A percentile compares a stretch with the other conserved stretches of the same genome.
Evolutionary conservation across 192 early-diverging fungal species (phyloP).

Genomic region (Physocladia obscura): DNA sequence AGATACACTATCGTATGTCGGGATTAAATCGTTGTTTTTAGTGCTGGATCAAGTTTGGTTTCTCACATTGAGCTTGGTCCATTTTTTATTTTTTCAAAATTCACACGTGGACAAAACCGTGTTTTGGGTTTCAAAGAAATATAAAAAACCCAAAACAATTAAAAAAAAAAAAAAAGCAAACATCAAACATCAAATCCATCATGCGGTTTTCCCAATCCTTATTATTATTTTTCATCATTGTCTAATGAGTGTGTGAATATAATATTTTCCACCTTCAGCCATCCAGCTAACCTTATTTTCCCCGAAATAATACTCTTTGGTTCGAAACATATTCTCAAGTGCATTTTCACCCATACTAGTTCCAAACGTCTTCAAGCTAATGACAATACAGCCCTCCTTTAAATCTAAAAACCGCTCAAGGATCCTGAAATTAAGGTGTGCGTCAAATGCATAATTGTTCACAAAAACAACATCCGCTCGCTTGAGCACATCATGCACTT

Average conservation of each 20-base stretch:
- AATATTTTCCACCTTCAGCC: constrained; percentile 44
- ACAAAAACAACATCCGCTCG: constrained; percentile 90
- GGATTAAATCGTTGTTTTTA: too few species aligned
- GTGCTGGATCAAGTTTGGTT: too few species aligned
- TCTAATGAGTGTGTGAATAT: constrained; percentile 36
- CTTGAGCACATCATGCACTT: constrained; percentile 67
- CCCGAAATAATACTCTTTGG: constrained; percentile 45
- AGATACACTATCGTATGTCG: constrained; percentile 22
- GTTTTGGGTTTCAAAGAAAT: too few species aligned
- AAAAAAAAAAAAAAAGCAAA: too few species aligned
- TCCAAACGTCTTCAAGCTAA: constrained; percentile 85
- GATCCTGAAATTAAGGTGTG: constrained; percentile 78
- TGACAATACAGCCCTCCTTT: constrained; percentile 80
- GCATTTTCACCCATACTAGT: constrained; percentile 61
- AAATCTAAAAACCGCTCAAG: constrained; percentile 87
- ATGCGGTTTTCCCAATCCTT: too few species aligned
- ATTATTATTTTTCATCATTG: too few species aligned
- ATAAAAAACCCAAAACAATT: too few species aligned
- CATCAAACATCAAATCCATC: too few species aligned
- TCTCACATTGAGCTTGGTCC: neutral
- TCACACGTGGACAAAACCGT: too few species aligned
- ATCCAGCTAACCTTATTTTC: constrained; percentile 52
- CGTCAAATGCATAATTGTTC: constrained; percentile 79
- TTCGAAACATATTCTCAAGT: constrained; percentile 53
- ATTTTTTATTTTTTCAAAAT: neutral